These are phyloP conservation scores for Pseudogymnoascus sp. DNA, from an alignment of 2,329 filamentous ascomycete species.

Conservation along the genomic window DNA sequence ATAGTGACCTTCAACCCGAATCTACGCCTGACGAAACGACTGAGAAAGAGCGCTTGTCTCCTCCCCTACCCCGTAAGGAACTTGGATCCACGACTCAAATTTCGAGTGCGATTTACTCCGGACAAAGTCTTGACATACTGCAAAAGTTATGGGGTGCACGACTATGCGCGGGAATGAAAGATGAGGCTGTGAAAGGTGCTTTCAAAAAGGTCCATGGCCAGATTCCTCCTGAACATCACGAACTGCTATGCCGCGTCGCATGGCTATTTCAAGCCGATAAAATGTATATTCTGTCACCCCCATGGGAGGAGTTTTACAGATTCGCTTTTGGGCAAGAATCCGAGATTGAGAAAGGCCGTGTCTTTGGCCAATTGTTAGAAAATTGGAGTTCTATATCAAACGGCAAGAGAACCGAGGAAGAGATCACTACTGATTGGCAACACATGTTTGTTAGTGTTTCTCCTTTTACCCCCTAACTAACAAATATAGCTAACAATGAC, in stretches of 20 bases:
- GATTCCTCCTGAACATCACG: neutral
- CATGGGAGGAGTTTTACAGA: neutral
- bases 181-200: neutral
- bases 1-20: neutral
- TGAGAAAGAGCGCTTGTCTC: neutral
- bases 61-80: no score
- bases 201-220: neutral
- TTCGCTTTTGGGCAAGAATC: neutral
- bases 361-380: neutral
- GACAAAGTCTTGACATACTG: neutral
- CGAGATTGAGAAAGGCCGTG: neutral
- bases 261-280: neutral
- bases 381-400: neutral
- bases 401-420: neutral
- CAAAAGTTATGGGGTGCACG: neutral
- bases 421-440: neutral
- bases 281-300: neutral
- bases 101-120: neutral
- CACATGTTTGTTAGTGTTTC: neutral
- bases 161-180: neutral
- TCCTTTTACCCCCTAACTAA: neutral
- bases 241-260: neutral
- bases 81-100: neutral
- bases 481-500: neutral
- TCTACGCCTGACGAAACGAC: neutral